Conservation (phyloP, 2,329 filamentous ascomycete genomes). For the Penicillium sp. region DNA sequence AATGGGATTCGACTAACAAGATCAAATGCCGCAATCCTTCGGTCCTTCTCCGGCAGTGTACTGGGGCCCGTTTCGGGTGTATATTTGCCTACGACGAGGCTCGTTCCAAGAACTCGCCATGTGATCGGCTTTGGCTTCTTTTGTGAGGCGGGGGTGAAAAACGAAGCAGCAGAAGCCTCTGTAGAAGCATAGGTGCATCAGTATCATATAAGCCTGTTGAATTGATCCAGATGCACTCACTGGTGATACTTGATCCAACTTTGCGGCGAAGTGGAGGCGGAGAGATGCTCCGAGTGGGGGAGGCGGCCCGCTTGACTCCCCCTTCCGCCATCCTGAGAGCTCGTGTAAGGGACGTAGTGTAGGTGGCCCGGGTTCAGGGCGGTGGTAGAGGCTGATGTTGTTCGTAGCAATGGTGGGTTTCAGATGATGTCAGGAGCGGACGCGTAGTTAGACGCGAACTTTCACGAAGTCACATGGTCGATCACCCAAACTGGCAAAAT, state of each 20-base stretch:
- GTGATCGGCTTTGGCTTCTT: constrained; percentile 73
- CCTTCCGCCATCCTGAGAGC: constrained; percentile 30
- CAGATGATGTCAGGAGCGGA: constrained; percentile 10
- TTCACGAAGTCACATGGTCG: constrained; percentile 43
- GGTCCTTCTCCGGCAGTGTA: constrained; percentile 17
- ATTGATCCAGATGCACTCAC: constrained; percentile 32
- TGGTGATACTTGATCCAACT: constrained; percentile 55
- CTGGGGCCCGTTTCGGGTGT: constrained; percentile 37
- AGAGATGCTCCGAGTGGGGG: constrained; percentile 49
- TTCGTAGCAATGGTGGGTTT: neutral
- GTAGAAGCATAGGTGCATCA: neutral
- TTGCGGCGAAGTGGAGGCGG: constrained; percentile 59
- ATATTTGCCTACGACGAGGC: constrained; percentile 75
- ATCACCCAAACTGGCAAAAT: constrained; percentile 5
- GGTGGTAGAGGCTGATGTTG: constrained; percentile 2
- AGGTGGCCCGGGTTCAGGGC: neutral
- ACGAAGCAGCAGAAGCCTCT: constrained; percentile 66
- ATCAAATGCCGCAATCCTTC: constrained; percentile 49
- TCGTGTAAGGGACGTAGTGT: constrained; percentile 14
- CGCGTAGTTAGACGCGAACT: constrained; percentile 26
- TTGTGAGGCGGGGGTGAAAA: constrained; percentile 84
- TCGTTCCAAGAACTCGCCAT: constrained; percentile 68
- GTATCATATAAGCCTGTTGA: neutral
- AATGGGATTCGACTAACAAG: constrained; percentile 32
- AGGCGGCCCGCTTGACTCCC: constrained; percentile 37